Evolutionary conservation across 306 rosid genomes (phyloP).

Genomic region (Prunus armeniaca): DNA sequence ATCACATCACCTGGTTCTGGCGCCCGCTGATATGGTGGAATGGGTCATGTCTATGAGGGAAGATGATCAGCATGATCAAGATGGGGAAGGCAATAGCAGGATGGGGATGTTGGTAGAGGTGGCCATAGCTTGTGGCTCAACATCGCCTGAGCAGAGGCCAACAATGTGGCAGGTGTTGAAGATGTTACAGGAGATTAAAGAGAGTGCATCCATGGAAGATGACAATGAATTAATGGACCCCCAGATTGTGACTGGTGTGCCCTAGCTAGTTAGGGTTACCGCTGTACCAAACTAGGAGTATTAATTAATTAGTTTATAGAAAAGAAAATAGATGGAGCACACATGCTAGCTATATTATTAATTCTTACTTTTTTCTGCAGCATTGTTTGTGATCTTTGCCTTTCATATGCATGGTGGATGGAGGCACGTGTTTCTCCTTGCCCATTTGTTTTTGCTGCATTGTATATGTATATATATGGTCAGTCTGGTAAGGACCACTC

Average conservation of each 20-base stretch:
- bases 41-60: conserved; percentile 69
- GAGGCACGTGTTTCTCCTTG: not conserved
- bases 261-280: conserved; percentile 11
- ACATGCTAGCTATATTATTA: not conserved
- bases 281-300: not conserved
- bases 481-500: not conserved
- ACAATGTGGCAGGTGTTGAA: conserved; percentile 96
- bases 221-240: conserved; percentile 37
- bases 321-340: not conserved
- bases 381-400: not conserved
- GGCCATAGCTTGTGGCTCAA: conserved; percentile 63
- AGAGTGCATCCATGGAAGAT: conserved; percentile 45
- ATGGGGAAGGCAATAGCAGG: conserved; percentile 48
- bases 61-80: conserved; percentile 15
- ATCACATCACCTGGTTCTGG: conserved; percentile 47
- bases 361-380: not conserved
- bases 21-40: conserved; percentile 47
- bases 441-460: not conserved
- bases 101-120: conserved; percentile 82
- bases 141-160: conserved; percentile 88
- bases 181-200: conserved; percentile 90
- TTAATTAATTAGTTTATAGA: not conserved
- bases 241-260: conserved; percentile 3
- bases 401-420: not conserved
- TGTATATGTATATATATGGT: too few species aligned